Percentiles rank a stretch among this genome's conserved stretches.
phyloP scores from a whole-genome alignment of 2,329 filamentous ascomycete genomes.

The Fusarium domesticum region DNA sequence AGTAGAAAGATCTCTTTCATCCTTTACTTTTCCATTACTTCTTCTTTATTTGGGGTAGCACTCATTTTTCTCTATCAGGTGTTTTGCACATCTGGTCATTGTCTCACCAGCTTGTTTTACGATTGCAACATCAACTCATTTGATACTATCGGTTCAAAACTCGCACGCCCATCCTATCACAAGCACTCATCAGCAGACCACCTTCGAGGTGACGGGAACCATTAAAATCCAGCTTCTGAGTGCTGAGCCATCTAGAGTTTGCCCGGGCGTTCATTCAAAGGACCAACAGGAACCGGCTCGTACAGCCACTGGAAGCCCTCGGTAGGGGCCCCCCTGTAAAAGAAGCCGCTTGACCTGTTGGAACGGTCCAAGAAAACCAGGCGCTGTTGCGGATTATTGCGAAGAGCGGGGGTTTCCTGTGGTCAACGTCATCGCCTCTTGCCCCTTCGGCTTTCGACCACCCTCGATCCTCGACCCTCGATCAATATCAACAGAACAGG shows the following conservation, averaged over 20 bases:
- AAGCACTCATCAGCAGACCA: conserved; percentile 21
- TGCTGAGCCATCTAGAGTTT: no score
- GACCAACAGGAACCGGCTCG: neutral
- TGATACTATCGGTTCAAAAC: neutral
- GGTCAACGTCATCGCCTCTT: conserved; percentile 29
- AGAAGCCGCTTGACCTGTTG: no score
- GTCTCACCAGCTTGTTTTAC: no score
- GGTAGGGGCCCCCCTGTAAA: conserved; percentile 13
- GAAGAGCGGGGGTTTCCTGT: conserved; percentile 21
- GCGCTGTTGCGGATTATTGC: conserved; percentile 20
- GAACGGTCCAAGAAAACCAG: conserved; percentile 14
- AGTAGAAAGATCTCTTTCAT: neutral
- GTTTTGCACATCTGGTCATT: no score
- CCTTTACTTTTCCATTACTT: neutral
- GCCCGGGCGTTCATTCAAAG: no score
- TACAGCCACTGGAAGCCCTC: conserved; percentile 3
- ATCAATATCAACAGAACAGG: neutral
- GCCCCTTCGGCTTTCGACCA: no score
- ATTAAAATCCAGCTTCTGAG: no score
- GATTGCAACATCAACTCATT: neutral
- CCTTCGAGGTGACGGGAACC: conserved; percentile 1
- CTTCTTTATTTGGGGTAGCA: no score
- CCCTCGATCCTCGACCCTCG: neutral
- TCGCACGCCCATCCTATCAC: conserved; percentile 18
- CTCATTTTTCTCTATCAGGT: no score